These are phyloP conservation scores for Quambalaria eucalypti DNA, from an alignment of 1,284 basidiomycete species.

Conservation along the genomic window DNA sequence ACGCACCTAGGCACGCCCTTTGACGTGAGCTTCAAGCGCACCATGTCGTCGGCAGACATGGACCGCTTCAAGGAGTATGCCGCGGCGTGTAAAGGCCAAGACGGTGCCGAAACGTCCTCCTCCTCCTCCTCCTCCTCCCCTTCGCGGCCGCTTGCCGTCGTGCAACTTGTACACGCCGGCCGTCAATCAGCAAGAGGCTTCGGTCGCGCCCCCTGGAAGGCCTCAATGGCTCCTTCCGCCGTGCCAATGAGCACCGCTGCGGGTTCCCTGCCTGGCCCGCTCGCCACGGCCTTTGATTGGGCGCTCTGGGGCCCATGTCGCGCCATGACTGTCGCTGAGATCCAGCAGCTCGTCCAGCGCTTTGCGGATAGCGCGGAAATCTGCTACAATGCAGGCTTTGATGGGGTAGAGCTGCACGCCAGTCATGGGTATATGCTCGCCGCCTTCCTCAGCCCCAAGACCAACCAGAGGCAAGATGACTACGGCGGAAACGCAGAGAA, in stretches of 20 bases:
- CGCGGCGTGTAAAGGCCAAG: constrained; percentile 22
- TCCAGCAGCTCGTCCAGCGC: constrained; percentile 57
- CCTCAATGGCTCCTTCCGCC: constrained; percentile 66
- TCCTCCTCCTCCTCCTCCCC: constrained; percentile 3
- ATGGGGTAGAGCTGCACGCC: constrained; percentile 78
- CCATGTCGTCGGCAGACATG: constrained; percentile 6
- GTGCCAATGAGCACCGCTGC: constrained; percentile 53
- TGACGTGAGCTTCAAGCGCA: constrained; percentile 55
- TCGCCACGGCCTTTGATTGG: constrained; percentile 48
- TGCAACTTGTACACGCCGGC: constrained; percentile 79
- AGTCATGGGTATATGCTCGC: constrained; percentile 58
- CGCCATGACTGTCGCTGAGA: constrained; percentile 58
- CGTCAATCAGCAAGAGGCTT: constrained; percentile 69
- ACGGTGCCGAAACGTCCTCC: constrained; percentile 53
- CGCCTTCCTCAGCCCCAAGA: constrained; percentile 69
- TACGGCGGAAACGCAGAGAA: constrained; percentile 53
- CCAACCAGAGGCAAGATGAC: constrained; percentile 60
- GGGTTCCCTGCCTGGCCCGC: constrained; percentile 7
- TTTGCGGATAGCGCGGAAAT: constrained; percentile 66
- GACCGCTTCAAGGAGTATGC: constrained; percentile 23
- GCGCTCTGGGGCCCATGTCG: constrained; percentile 29
- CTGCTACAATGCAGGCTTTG: constrained; percentile 67
- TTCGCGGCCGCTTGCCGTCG: constrained; percentile 48
- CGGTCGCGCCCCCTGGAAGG: constrained; percentile 57
- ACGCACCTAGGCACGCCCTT: constrained; percentile 69